Conservation (phyloP, 1,139 yeast genomes). For the Protomyces pachydermus region DNA sequence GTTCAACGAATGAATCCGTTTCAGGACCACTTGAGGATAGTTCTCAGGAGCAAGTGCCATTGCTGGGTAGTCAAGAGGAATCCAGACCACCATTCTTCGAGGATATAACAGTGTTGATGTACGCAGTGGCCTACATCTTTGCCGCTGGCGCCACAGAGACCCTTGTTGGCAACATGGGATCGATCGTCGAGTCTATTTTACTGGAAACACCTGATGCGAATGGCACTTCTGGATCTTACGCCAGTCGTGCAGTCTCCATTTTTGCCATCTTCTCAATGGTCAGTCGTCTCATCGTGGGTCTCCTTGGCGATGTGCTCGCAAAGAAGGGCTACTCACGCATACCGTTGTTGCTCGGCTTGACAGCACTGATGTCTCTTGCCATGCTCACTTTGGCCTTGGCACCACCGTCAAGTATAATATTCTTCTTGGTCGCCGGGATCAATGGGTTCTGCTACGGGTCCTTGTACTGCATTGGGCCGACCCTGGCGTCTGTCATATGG, state of each 20-base stretch:
- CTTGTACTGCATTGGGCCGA: slow-evolving; percentile 14
- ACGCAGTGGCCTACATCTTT: slow-evolving; percentile 13
- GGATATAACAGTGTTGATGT: slow-evolving; percentile 11
- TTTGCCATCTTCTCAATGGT: slow-evolving; percentile 18
- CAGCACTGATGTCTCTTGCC: neutral
- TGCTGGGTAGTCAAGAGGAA: neutral
- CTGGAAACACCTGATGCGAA: neutral
- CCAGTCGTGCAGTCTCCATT: slow-evolving; percentile 18
- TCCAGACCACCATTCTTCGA: slow-evolving; percentile 5
- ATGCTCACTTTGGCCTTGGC: neutral
- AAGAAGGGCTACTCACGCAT: slow-evolving; percentile 5
- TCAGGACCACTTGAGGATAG: neutral
- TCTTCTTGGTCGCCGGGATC: slow-evolving; percentile 3
- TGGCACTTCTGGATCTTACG: neutral
- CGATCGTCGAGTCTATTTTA: slow-evolving; percentile 8
- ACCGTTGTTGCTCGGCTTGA: neutral
- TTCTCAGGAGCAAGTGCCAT: neutral
- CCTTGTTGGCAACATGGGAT: slow-evolving; percentile 23
- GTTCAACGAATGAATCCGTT: neutral
- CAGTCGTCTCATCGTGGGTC: slow-evolving; percentile 9
- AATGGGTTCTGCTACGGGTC: slow-evolving; percentile 18
- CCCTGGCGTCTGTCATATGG: slow-evolving; percentile 20
- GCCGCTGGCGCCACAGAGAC: slow-evolving; percentile 24
- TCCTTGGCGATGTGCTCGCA: slow-evolving; percentile 8
- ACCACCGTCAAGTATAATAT: neutral